Base-by-base conservation (phyloP, 31 red algal species). In the Porphyra umbilicalis region DNA sequence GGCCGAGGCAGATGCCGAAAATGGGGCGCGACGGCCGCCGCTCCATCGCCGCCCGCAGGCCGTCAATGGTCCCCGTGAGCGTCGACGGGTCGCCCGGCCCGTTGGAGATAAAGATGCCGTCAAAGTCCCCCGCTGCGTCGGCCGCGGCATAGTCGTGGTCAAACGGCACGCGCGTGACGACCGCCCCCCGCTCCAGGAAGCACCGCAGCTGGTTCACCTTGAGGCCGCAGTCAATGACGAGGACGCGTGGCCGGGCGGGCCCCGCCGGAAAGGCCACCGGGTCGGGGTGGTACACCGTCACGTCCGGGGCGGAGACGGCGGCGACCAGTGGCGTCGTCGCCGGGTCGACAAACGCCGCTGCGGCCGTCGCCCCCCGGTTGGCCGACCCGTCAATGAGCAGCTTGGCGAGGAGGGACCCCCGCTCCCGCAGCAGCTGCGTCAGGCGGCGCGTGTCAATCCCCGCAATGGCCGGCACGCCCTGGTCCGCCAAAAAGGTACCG, bases 1-100 rank as follows among this genome's bases (percentile, higher is more conserved):
- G 94, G 20, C 97, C 97, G 76, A 99, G 91, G 84, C 97, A 99
- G 76, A 99, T 99, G 33, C 97, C 97, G 76, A 99, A 99, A 25
- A 99, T 87, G 10, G 97, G 97, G 20, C 86, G 75, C 40, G 82
- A 75, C 8, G 84, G 80, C 46, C 85, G 81, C 33, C 79, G 38
- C 33, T 38, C 42, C 79, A 96, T 88, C 33, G 85, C 85, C 33
- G 38, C 30, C 0, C 76, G 87, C 34, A 99, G 44, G 38, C 91
- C 77, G 8, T 80, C 37, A 29, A 99, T 90, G 36, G 97, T 99
- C 29, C 20, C 38, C 18, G 57, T 32, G 2, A 80, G 38, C 84
- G 89, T 96, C 25, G 85, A 90, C 9, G 97, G 97, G 77, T 99
- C 97, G 34, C 97, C 97, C n/a, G 97, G 97, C 33, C 97, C 97